Evolutionary conservation across 1,284 basidiomycete genomes (phyloP).

Genomic region (Heterobasidion occidentale): DNA sequence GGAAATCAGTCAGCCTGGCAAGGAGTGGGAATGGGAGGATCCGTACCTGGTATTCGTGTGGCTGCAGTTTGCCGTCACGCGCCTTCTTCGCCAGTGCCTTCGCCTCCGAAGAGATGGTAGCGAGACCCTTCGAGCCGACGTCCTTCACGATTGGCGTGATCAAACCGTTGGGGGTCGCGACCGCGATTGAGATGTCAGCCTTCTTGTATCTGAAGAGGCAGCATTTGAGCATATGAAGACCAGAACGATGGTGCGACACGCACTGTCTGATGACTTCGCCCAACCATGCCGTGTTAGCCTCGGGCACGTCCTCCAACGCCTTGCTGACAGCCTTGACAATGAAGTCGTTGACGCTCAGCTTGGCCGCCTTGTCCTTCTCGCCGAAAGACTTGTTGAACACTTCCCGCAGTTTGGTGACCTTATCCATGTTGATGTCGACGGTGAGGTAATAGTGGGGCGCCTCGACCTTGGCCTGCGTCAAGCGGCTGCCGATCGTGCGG

Average conservation of each 20-base stretch:
- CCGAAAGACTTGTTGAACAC: slow-evolving; percentile 90
- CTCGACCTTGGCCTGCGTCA: slow-evolving; percentile 90
- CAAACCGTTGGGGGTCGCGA: slow-evolving; percentile 92
- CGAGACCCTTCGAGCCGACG: slow-evolving; percentile 86
- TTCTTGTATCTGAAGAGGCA: slow-evolving; percentile 73
- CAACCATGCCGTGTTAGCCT: slow-evolving; percentile 97
- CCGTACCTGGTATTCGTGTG: slow-evolving; percentile 87
- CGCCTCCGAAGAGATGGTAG: slow-evolving; percentile 86
- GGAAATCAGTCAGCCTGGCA: not conserved
- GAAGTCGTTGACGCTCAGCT: slow-evolving; percentile 98
- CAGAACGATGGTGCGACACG: slow-evolving; percentile 23
- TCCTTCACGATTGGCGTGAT: slow-evolving; percentile 98
- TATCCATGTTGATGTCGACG: slow-evolving; percentile 95
- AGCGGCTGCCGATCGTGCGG: slow-evolving; percentile 83
- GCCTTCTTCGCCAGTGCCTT: slow-evolving; percentile 94
- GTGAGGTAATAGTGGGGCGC: slow-evolving; percentile 98
- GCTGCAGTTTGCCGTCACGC: slow-evolving; percentile 92
- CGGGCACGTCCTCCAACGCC: slow-evolving; percentile 91
- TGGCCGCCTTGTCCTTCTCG: slow-evolving; percentile 77
- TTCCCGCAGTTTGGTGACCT: slow-evolving; percentile 88
- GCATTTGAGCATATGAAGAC: not conserved
- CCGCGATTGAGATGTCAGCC: slow-evolving; percentile 95
- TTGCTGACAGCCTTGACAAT: slow-evolving; percentile 92
- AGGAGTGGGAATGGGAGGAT: not conserved
- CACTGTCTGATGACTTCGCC: slow-evolving; percentile 94